Evolutionary conservation across 225 moss, liverwort and hornwort genomes (phyloP).

Genomic region (Sphagnum tenellum): DNA sequence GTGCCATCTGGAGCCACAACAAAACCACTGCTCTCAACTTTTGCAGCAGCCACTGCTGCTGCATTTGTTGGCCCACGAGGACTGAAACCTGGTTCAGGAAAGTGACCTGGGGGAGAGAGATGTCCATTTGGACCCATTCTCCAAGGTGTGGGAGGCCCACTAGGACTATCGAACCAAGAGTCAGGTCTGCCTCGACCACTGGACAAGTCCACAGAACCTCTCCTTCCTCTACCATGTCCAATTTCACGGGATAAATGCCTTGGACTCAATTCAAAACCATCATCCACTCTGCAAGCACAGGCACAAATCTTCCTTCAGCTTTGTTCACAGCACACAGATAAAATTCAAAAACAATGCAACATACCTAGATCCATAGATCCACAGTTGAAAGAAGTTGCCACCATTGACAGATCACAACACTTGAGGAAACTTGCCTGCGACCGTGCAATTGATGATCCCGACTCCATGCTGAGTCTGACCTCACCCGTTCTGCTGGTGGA

Average conservation of each 20-base stretch:
- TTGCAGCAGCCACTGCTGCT: slow-evolving; percentile 84
- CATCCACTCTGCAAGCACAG: slow-evolving; percentile 65
- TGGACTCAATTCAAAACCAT: slow-evolving; percentile 54
- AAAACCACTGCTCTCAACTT: slow-evolving; percentile 99
- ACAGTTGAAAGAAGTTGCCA: too few relatives aligned
- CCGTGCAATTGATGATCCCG: slow-evolving; percentile 71
- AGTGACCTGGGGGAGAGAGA: slow-evolving; percentile 58
- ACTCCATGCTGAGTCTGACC: slow-evolving; percentile 63
- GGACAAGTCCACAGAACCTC: slow-evolving; percentile 39
- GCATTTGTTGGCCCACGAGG: slow-evolving; percentile 79
- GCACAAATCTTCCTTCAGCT: too few relatives aligned
- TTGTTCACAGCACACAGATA: too few relatives aligned
- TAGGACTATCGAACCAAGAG: slow-evolving; percentile 71
- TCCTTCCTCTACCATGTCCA: slow-evolving; percentile 64
- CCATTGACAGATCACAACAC: too few relatives aligned
- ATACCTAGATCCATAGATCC: too few relatives aligned
- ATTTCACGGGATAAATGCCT: slow-evolving; percentile 62
- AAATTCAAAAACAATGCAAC: too few relatives aligned
- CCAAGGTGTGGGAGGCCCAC: slow-evolving; percentile 65
- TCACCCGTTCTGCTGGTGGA: slow-evolving; percentile 52
- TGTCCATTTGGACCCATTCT: slow-evolving; percentile 57
- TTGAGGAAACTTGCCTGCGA: slow-evolving; percentile 42
- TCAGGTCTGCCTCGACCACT: slow-evolving; percentile 68
- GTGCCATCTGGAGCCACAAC: slow-evolving; percentile 97
- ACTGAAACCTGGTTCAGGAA: slow-evolving; percentile 59